Base-by-base conservation (phyloP, 2,329 filamentous ascomycete genomes). In the Pezicula radicicola region DNA sequence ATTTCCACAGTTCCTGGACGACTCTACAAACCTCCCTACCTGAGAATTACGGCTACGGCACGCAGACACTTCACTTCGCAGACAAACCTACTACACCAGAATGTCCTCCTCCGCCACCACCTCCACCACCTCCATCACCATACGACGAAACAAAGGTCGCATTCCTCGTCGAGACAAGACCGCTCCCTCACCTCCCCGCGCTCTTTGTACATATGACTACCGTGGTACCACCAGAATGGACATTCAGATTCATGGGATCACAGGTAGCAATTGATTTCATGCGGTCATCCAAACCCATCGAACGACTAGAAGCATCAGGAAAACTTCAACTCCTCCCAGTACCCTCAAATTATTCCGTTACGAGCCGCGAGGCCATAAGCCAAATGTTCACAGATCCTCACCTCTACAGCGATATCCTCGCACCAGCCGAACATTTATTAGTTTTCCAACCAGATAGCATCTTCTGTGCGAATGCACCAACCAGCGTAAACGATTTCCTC, bases 401-500 rank as follows among this genome's bases (percentile, higher is more conserved):
- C 47, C 76, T 83, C 57, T 83, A 82, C 60, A 66, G 75, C 57
- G 72, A 78, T 53, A 72, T 80, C 42, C 63, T 81, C 6, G 69
- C 74, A 0, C 71, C 70, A 0, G 76, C 75, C 8, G 77, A 81
- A 63, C 79, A 77, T 72, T 65, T 83, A 12, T 68, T 83, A 41
- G 74, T 76, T 56, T 82, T 75, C 58, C 76, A 81, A 58, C 70
- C 73, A 12, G 79, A 83, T 58, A 78, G 75, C 55, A 79, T 82
- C 36, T 66, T 82, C 33, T 82, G 79, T 57, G 73, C 78, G 50
- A 80, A 80, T 60, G 75, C 77, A 5, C 67, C 69, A 9, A 66
- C 56, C 19, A 76, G 73, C 50, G 61, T 83, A 30, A 75, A 83
- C 57, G 76, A 80, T 6, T 82, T 74, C 71, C 66, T 81, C 8